Conservation (phyloP, 768 basidiomycete genomes). For the Erythrobasidium yunnanense region DNA sequence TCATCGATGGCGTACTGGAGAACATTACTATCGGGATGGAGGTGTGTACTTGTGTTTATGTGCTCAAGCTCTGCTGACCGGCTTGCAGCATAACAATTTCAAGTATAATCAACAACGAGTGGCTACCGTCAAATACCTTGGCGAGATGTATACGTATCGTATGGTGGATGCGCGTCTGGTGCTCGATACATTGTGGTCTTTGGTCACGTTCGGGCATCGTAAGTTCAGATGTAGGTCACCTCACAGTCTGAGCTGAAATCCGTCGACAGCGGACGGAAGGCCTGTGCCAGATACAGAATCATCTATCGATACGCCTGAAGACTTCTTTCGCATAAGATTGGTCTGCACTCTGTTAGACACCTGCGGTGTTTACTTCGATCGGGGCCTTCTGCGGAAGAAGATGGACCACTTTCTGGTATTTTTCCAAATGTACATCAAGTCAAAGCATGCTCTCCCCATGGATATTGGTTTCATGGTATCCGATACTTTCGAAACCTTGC, state of each 20-base stretch:
- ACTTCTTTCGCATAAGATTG: constrained; percentile 86
- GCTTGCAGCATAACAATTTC: constrained; percentile 78
- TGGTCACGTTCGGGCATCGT: constrained; percentile 95
- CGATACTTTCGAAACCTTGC: constrained; percentile 88
- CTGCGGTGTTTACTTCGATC: constrained; percentile 95
- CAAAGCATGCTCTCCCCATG: constrained; percentile 79
- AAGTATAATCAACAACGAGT: constrained; percentile 86
- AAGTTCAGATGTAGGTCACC: constrained; percentile 40
- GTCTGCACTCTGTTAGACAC: constrained; percentile 88
- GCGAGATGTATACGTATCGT: constrained; percentile 93
- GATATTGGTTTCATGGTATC: constrained; percentile 95
- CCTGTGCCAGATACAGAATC: constrained; percentile 67
- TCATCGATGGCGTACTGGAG: constrained; percentile 90
- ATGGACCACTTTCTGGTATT: constrained; percentile 82
- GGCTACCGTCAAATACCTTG: constrained; percentile 84
- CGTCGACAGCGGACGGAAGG: constrained; percentile 64
- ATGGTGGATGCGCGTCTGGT: constrained; percentile 76
- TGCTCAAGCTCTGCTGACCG: too few relatives aligned
- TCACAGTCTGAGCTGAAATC: constrained; percentile 26
- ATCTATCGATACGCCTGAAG: constrained; percentile 79
- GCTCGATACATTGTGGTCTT: constrained; percentile 86
- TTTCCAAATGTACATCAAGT: constrained; percentile 90
- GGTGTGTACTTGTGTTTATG: constrained; percentile 35
- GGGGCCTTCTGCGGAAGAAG: constrained; percentile 81
- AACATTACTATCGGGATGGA: constrained; percentile 82